phyloP scores from a whole-genome alignment of 2,329 filamentous ascomycete genomes.

The Trichoderma oligosporum region DNA sequence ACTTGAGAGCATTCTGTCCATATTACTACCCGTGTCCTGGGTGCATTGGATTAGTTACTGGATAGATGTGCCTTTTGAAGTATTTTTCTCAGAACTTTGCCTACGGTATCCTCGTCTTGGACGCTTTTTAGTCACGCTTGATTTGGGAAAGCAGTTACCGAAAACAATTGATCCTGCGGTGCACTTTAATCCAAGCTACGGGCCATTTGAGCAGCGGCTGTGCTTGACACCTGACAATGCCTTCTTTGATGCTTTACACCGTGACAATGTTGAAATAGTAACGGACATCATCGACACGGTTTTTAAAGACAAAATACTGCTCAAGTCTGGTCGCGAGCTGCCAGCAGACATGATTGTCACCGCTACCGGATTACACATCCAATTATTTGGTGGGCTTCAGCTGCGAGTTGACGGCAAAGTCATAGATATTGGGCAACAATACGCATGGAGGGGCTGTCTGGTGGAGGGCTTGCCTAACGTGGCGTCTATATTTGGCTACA shows the following conservation, averaged over 20 bases:
- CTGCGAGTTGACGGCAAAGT: conserved; percentile 52
- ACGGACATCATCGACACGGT: conserved; percentile 52
- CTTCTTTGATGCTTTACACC: conserved; percentile 50
- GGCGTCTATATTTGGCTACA: conserved; percentile 60
- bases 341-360: conserved; percentile 65
- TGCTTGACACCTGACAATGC: conserved; percentile 61
- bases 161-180: conserved; percentile 50
- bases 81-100: conserved; percentile 37
- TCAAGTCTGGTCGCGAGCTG: conserved; percentile 47
- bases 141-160: conserved; percentile 51
- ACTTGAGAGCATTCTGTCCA: conserved; percentile 37
- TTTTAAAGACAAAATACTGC: conserved; percentile 45
- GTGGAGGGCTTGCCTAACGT: conserved; percentile 64
- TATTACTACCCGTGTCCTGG: conserved; percentile 46
- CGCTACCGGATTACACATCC: conserved; percentile 62
- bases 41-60: conserved; percentile 47
- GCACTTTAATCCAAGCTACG: conserved; percentile 62
- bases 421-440: conserved; percentile 48
- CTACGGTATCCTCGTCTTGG: conserved; percentile 27
- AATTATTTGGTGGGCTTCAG: conserved; percentile 51
- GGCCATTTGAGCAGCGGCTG: conserved; percentile 70
- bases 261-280: conserved; percentile 44
- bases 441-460: conserved; percentile 63
- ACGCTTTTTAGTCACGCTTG: conserved; percentile 36
- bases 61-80: conserved; percentile 45